Conservation (phyloP, 2,329 filamentous ascomycete genomes). For the Calonectria fujianensis region DNA sequence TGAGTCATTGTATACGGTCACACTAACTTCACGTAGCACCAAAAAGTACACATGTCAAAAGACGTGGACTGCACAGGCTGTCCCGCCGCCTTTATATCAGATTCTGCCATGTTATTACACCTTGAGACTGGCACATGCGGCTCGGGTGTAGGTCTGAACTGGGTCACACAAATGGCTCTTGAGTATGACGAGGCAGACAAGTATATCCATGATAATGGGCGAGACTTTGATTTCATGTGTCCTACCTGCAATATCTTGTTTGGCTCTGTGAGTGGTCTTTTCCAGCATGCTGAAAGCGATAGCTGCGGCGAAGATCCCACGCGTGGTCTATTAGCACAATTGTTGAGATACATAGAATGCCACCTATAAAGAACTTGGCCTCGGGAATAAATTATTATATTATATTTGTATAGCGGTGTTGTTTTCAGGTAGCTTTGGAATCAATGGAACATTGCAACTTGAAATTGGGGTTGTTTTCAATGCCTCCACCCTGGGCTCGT, state of each 20-base stretch:
- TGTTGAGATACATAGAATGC: not conserved
- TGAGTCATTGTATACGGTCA: too few relatives aligned
- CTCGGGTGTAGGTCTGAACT: constrained; percentile 31
- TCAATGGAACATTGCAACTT: not conserved
- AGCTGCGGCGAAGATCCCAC: constrained; percentile 36
- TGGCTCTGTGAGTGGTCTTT: constrained; percentile 39
- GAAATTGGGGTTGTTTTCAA: too few relatives aligned
- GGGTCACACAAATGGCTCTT: constrained; percentile 36
- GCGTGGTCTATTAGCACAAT: not conserved
- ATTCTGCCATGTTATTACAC: constrained; percentile 37
- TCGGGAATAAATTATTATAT: not conserved
- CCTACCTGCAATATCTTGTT: constrained; percentile 40
- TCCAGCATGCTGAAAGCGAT: constrained; percentile 52
- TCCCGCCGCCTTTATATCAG: not conserved
- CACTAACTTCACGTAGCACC: constrained; percentile 2
- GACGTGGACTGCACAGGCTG: not conserved
- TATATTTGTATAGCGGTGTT: not conserved
- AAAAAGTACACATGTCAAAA: constrained; percentile 1
- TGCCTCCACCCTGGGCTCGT: not conserved
- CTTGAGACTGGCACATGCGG: constrained; percentile 49
- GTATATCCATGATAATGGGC: constrained; percentile 6
- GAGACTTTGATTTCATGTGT: constrained; percentile 45
- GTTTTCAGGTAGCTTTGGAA: not conserved
- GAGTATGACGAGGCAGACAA: constrained; percentile 34
- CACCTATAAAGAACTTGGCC: not conserved